Base-by-base conservation (phyloP, 2,329 filamentous ascomycete genomes). In the Sporothrix curviconia region DNA sequence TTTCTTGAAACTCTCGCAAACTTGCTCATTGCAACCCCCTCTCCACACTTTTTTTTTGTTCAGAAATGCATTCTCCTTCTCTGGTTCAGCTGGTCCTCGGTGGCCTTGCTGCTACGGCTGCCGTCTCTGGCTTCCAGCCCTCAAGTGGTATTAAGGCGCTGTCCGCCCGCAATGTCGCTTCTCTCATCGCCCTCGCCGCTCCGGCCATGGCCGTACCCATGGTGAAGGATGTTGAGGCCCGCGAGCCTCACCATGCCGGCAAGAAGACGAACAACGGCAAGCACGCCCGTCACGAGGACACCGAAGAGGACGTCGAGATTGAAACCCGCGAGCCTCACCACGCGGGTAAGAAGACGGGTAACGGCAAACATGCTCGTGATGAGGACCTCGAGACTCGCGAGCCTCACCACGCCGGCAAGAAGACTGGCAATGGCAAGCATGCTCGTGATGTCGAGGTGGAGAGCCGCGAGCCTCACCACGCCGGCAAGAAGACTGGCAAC, bases 51-150 rank as follows among this genome's bases (percentile, higher is more conserved):
- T 3, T 25, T 39, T 32, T 19, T 51, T 3, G 30, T 32, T 32
- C n/a, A 22, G 68, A 61, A 4, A 69, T 68, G 69, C 64, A 69
- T 62, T 62, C 66, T 58, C 65, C 64, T 60, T 67, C 69, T 12
- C 49, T 70, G 52, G 61, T 65, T 42, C 65, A 68, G 61, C 59
- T 69, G 51, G 62, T 66, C 57, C 57, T 68, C 43, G 63, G 67
- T 51, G 65, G 67, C 62, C 65, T 70, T 28, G 60, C 67, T 53
- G 68, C 67, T 56, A 59, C 67, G 7, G 66, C 69, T 32, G 65
- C 67, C 42, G 66, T 68, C 32, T 61, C 61, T 56, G 63, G 63
- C 54, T 70, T 67, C 62, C 63, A 68, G 62, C 36, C 67, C 30
- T 47, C 53, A 11, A 44, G 54, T 22, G 53, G 39, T 15, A 9